Evolutionary conservation across 2,329 filamentous ascomycete species (phyloP).

Genomic region (Hypoxylon sp.): DNA sequence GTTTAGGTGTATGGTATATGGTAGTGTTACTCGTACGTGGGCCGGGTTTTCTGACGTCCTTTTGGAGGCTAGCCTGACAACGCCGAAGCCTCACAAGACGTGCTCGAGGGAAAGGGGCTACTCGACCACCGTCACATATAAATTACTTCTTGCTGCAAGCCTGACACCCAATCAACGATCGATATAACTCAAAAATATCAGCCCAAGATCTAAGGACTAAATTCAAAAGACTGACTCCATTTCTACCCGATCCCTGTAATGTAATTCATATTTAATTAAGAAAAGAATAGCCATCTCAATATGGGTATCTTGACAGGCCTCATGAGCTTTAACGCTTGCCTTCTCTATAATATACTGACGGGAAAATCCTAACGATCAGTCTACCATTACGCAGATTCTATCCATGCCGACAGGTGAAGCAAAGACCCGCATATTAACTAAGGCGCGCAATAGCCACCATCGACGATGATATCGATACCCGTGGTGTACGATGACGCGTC

Average conservation of each 20-base stretch:
- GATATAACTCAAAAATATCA: too few species aligned
- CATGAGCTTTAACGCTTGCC: constrained; percentile 16
- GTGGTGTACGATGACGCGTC: constrained; percentile 89
- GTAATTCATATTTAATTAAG: background rate
- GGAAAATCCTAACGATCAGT: constrained; percentile 14
- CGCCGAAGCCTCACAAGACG: too few species aligned
- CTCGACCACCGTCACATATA: too few species aligned
- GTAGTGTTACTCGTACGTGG: too few species aligned
- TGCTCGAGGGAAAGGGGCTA: too few species aligned
- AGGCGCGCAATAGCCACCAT: constrained; percentile 77
- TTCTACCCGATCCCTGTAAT: background rate
- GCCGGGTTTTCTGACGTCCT: too few species aligned
- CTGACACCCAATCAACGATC: background rate
- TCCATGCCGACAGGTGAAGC: constrained; percentile 11
- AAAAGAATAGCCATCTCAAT: background rate
- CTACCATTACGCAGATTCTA: constrained; percentile 1
- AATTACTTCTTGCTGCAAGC: background rate
- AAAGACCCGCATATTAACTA: constrained; percentile 51
- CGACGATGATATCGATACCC: constrained; percentile 79
- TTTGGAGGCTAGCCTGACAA: too few species aligned
- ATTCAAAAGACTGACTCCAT: background rate
- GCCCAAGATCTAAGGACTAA: too few species aligned
- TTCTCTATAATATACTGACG: constrained; percentile 19
- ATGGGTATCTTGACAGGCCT: constrained; percentile 30
- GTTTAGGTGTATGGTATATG: too few species aligned